Conservation (phyloP, 768 basidiomycete genomes). For the Rhodotorula paludigena region DNA sequence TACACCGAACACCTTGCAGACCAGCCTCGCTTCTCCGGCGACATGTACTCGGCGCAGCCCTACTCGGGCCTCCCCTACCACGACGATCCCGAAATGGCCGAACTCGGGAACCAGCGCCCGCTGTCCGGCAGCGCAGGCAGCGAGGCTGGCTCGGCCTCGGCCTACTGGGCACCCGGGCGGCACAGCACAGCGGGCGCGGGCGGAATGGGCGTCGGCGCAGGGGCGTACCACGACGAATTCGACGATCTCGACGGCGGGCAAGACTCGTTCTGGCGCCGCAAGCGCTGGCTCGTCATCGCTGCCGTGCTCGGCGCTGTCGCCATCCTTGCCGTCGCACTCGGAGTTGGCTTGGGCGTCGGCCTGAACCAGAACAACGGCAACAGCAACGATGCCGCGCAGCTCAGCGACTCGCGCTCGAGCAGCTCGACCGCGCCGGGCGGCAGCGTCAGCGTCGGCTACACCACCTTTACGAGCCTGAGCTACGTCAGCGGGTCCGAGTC, state of each 20-base stretch:
- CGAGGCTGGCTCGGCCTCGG: conserved; percentile 2
- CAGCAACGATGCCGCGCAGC: conserved; percentile 11
- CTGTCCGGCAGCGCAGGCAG: not conserved
- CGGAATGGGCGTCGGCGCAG: not conserved
- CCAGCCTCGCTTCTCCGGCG: not conserved
- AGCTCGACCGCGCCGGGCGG: not conserved
- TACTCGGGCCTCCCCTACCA: conserved; percentile 7
- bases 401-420: conserved; percentile 2
- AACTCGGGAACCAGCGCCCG: not conserved
- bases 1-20: not conserved
- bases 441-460: conserved; percentile 1
- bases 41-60: not conserved
- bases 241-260: conserved; percentile 8
- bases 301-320: conserved; percentile 13
- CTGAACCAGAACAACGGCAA: conserved; percentile 7
- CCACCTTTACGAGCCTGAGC: conserved; percentile 17
- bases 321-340: conserved; percentile 14
- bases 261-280: not conserved
- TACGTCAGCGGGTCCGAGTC: not conserved
- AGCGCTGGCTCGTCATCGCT: conserved; percentile 9
- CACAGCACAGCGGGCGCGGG: conserved; percentile 14
- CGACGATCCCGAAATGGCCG: conserved; percentile 24
- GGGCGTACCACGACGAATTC: conserved; percentile 12
- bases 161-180: too few relatives aligned
- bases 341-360: conserved; percentile 31